Base-by-base conservation (phyloP, 345 rosid genomes). In the Crucihimalaya himalaica region DNA sequence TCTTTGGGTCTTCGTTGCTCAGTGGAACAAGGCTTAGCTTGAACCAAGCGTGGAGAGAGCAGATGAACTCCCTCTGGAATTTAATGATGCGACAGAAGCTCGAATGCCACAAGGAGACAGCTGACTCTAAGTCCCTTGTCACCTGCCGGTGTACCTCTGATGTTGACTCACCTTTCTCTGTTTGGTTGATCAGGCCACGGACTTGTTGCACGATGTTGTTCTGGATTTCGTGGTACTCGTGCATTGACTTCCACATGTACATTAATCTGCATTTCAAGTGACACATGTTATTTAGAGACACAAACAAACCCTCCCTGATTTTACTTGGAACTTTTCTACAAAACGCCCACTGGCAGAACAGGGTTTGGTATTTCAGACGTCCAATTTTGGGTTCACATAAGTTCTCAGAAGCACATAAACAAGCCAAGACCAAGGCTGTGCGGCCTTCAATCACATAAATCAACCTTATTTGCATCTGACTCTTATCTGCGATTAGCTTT, bases 231-330 rank as follows among this genome's bases (percentile, higher is more conserved):
- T 93, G 98, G 82, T 77, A 84, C 70, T 86, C 88, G 69, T 93
- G 84, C 98, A 91, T 91, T 31, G 89, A 84, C 73, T 63, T 86
- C 98, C 98, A 93, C 98, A 93, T 91, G 77, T 86, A 89, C 98
- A 87, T 87, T 70, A 91, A 84, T 71, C 98, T 93, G 92, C 79
- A 82, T 71, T 61, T 35, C 52, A 47, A 39, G 18, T n/a, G 47
- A 21, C 29, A 54, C 21, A 31, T 45, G 9, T 16, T 32, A 23
- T 32, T 70, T 57, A 70, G 34, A 45, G 55, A 69, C 45, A 10
- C 61, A 29, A 19, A 56, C 34, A 27, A 15, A 23, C 19, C 27
- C 40, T 28, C 39, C 39, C 25, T 63, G 27, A 5, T 35, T 51
- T 37, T 47, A 35, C 37, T 39, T 13, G 2, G 48, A 19, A 47